phyloP scores from a whole-genome alignment of 2,329 filamentous ascomycete species.

The Ceratocystis cubensis region DNA sequence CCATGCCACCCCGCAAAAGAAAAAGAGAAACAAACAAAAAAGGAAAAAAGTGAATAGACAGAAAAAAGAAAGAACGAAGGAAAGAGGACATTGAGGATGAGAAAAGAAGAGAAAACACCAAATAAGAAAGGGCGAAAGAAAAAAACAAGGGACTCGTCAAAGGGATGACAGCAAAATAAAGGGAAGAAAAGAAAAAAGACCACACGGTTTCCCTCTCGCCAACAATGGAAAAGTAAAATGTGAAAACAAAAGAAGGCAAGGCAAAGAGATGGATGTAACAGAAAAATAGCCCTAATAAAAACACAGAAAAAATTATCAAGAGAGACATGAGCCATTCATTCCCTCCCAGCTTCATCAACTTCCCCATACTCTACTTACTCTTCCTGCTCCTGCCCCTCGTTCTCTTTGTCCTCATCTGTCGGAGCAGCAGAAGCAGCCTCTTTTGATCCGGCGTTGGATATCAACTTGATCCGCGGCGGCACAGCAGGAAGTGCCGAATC shows the following conservation, averaged over 20 bases:
- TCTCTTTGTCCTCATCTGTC: not conserved
- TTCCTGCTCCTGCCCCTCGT: not conserved
- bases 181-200: not conserved
- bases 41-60: not conserved
- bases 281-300: constrained; percentile 1
- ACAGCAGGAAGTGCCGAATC: not conserved
- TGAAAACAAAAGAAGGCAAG: constrained; percentile 1
- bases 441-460: constrained; percentile 35
- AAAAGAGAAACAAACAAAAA: not conserved
- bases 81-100: not conserved
- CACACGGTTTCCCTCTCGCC: not conserved
- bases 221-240: constrained; percentile 5
- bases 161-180: not conserved
- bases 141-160: constrained; percentile 3
- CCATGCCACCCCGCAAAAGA: not conserved
- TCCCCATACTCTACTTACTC: not conserved
- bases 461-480: constrained; percentile 25
- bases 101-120: not conserved
- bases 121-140: not conserved
- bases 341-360: not conserved
- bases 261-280: not conserved
- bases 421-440: constrained; percentile 2
- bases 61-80: not conserved
- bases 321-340: not conserved
- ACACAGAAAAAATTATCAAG: constrained; percentile 16